These are phyloP conservation scores for Telfairia occidentalis DNA, from an alignment of 331 rosid genomes.

Conservation along the genomic window DNA sequence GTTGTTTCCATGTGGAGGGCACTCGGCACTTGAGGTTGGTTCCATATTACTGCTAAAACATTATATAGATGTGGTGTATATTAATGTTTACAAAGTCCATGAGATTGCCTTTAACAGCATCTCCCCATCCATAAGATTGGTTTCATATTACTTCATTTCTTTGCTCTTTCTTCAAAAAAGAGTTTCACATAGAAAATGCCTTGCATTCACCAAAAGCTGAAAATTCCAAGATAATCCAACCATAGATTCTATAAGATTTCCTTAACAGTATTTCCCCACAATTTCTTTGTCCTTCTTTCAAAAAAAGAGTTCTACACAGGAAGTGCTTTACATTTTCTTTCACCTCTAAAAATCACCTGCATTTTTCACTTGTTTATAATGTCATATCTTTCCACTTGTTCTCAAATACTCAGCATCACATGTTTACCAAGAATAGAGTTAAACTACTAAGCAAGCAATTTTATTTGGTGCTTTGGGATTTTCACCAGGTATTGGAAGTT, in stretches of 20 bases:
- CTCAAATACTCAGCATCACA: not conserved
- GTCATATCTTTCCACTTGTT: not conserved
- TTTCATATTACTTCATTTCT: too few relatives aligned
- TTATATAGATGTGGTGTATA: not conserved
- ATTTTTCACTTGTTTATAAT: not conserved
- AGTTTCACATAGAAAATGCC: too few relatives aligned
- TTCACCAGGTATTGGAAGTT: slow-evolving; percentile 60
- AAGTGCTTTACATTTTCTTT: not conserved
- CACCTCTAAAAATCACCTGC: not conserved
- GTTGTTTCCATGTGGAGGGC: slow-evolving; percentile 58
- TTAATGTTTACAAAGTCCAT: too few relatives aligned
- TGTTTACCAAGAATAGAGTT: not conserved
- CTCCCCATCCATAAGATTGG: too few relatives aligned
- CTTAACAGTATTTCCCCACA: not conserved
- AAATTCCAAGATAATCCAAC: too few relatives aligned
- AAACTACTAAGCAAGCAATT: not conserved
- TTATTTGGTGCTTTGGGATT: slow-evolving; percentile 17
- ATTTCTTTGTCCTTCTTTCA: not conserved
- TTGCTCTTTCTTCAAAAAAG: too few relatives aligned
- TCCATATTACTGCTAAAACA: slow-evolving; percentile 7
- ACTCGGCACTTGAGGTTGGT: slow-evolving; percentile 64
- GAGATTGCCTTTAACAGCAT: too few relatives aligned
- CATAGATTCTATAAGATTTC: not conserved
- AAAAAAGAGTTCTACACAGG: not conserved
- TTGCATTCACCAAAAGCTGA: too few relatives aligned